phyloP scores from a whole-genome alignment of 768 basidiomycete genomes.

The Mycena chlorophos region DNA sequence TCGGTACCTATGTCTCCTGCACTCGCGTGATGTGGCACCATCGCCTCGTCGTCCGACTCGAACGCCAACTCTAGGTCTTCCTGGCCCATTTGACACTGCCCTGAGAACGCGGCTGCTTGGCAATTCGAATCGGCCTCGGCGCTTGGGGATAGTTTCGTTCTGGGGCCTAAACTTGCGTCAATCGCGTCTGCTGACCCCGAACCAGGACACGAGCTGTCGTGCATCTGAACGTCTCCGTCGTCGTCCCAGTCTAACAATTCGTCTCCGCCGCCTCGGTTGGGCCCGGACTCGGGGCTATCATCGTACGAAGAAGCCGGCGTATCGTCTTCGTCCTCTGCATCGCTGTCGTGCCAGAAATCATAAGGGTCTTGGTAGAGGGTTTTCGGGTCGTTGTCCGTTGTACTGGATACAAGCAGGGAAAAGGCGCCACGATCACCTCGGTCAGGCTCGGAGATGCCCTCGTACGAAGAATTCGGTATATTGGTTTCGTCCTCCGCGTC shows the following conservation, averaged over 20 bases:
- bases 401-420: too few relatives aligned
- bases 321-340: background rate
- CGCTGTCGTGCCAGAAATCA: background rate
- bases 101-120: conserved; percentile 14
- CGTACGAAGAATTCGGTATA: too few relatives aligned
- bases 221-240: conserved; percentile 10
- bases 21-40: conserved; percentile 16
- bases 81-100: conserved; percentile 12
- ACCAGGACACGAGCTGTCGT: conserved; percentile 5
- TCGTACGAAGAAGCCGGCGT: background rate
- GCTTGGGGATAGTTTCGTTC: background rate
- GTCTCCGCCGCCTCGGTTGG: background rate
- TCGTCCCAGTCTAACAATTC: conserved; percentile 9
- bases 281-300: background rate
- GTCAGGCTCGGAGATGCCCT: too few relatives aligned
- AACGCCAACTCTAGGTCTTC: conserved; percentile 20
- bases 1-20: conserved; percentile 3
- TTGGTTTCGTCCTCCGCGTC: background rate
- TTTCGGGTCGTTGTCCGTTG: too few relatives aligned
- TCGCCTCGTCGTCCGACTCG: conserved; percentile 13
- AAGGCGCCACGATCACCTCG: too few relatives aligned
- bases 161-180: background rate
- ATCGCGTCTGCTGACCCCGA: conserved; percentile 18
- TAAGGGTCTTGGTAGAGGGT: background rate
- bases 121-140: background rate